A percentile compares a stretch with the other conserved stretches of the same genome.
Conservation (phyloP, 352 stramenopile genomes). For the Phytophthora foliorum region DNA sequence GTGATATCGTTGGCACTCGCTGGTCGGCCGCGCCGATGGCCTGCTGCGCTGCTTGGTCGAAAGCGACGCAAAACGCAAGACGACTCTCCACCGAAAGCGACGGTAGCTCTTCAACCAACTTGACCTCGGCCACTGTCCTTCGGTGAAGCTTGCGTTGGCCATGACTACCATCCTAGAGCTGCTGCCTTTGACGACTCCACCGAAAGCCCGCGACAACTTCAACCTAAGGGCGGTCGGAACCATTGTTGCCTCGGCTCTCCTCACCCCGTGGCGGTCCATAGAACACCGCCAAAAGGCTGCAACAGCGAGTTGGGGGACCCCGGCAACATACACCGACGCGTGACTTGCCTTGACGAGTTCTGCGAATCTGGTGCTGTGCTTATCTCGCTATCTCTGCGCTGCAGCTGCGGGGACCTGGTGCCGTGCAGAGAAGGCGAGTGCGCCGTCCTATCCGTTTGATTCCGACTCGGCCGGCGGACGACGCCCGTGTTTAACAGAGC, state of each 20-base stretch:
- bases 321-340: background rate
- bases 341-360: no score
- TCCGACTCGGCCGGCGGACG: no score
- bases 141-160: background rate
- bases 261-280: background rate
- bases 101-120: background rate
- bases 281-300: no score
- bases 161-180: background rate
- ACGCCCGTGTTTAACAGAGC: no score
- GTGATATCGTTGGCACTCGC: background rate
- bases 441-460: no score
- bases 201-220: background rate
- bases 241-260: background rate
- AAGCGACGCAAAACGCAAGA: background rate
- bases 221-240: background rate
- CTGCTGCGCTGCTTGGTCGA: background rate
- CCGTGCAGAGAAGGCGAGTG: no score
- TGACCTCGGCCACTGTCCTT: background rate
- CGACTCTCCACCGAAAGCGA: background rate
- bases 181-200: no score
- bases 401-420: no score
- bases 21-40: background rate
- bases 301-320: background rate
- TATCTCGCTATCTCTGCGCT: no score
- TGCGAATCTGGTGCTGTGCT: no score